Evolutionary conservation across 257 asterid genomes (phyloP).

Genomic region (Solanum neorickii): DNA sequence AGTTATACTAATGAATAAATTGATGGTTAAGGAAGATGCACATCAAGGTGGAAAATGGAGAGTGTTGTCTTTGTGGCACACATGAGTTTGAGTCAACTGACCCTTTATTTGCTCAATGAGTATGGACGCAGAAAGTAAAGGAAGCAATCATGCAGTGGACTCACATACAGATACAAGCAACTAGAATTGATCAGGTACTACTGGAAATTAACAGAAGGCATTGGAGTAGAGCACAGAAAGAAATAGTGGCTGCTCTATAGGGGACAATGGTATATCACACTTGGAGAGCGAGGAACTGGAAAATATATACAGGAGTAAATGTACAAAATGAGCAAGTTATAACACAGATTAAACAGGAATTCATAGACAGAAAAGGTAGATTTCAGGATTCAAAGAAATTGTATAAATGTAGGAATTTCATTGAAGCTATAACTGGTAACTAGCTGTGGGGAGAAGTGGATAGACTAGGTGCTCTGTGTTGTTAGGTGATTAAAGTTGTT

Average conservation of each 20-base stretch:
- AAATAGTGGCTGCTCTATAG: not conserved
- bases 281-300: not conserved
- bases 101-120: not conserved
- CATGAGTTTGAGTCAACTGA: not conserved
- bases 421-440: not conserved
- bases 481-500: not conserved
- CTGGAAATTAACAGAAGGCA: not conserved
- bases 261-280: not conserved
- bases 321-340: not conserved
- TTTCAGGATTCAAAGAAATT: not conserved
- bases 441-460: not conserved
- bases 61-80: not conserved
- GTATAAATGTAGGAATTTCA: not conserved
- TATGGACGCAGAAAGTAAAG: not conserved
- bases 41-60: not conserved
- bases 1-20: not conserved
- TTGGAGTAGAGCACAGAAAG: not conserved
- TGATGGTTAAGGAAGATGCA: not conserved
- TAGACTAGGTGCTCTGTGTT: too few species aligned
- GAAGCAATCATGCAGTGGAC: not conserved
- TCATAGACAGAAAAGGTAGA: not conserved
- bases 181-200: not conserved
- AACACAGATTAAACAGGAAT: not conserved
- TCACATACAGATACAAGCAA: not conserved
- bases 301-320: not conserved